phyloP scores from a whole-genome alignment of 179 eudicot species.

The Spinacia oleracea region DNA sequence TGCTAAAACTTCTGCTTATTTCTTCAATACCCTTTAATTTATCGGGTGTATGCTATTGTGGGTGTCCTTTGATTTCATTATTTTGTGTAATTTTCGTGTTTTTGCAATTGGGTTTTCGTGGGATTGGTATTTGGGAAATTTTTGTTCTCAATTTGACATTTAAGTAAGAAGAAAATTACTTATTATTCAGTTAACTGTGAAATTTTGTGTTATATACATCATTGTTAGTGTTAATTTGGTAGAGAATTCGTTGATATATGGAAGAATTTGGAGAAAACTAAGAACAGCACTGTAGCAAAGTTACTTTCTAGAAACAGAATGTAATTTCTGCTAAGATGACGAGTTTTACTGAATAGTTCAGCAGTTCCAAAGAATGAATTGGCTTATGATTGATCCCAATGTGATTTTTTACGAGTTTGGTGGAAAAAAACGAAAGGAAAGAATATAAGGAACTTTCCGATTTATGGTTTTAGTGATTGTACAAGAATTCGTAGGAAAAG shows the following conservation, averaged over 20 bases:
- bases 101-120: neutral
- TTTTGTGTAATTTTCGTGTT: neutral
- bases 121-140: slow-evolving; percentile 1
- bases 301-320: neutral
- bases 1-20: neutral
- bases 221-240: neutral
- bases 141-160: neutral
- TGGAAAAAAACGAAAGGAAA: neutral
- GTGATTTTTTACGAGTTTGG: neutral
- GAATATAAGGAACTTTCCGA: neutral
- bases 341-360: neutral
- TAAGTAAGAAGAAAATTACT: neutral
- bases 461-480: neutral
- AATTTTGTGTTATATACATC: neutral
- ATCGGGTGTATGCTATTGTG: neutral
- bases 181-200: neutral
- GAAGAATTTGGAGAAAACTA: neutral
- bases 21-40: neutral
- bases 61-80: neutral
- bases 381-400: neutral
- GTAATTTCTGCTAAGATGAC: neutral
- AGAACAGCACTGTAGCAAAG: too few relatives aligned
- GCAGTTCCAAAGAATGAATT: neutral
- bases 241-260: neutral
- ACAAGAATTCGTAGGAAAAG: neutral